Evolutionary conservation across 768 basidiomycete species (phyloP).

Genomic region (Melanogaster broomeanus): DNA sequence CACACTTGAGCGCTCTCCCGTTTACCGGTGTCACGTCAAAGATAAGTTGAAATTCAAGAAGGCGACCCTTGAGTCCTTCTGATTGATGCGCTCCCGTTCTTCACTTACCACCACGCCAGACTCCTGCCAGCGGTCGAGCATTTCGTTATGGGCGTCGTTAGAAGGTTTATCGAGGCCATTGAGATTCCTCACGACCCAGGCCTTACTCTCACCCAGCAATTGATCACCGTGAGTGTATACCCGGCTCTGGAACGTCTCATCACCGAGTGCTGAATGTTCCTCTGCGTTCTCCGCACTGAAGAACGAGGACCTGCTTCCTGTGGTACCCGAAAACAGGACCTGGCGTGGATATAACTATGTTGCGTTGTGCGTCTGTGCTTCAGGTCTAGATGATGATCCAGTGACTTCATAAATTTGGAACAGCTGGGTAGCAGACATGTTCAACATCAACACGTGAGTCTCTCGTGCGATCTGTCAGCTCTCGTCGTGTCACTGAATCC

Average conservation of each 20-base stretch:
- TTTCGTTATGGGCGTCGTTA: constrained; percentile 23
- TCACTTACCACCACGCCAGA: not conserved
- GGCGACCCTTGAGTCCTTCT: not conserved
- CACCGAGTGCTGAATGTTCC: not conserved
- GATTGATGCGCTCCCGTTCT: not conserved
- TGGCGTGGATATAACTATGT: constrained; percentile 70
- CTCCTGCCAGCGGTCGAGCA: not conserved
- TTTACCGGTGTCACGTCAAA: not conserved
- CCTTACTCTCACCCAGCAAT: constrained; percentile 54
- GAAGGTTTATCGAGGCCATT: constrained; percentile 31
- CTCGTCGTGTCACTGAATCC: constrained; percentile 5
- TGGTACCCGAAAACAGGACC: constrained; percentile 58
- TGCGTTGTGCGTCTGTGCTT: constrained; percentile 49
- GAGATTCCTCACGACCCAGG: constrained; percentile 58
- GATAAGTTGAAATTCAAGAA: constrained; percentile 15
- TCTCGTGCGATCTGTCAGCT: not conserved
- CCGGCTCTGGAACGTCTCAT: constrained; percentile 1
- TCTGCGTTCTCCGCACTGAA: constrained; percentile 30
- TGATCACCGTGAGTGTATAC: constrained; percentile 50
- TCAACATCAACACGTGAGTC: constrained; percentile 74
- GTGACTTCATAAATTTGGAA: constrained; percentile 7
- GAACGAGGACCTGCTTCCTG: constrained; percentile 77
- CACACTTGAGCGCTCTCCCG: not conserved
- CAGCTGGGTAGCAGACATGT: constrained; percentile 81
- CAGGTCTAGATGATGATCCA: not conserved